Evolutionary conservation across 805 yeast genomes (phyloP).

Genomic region (Candida parachauliodes): DNA sequence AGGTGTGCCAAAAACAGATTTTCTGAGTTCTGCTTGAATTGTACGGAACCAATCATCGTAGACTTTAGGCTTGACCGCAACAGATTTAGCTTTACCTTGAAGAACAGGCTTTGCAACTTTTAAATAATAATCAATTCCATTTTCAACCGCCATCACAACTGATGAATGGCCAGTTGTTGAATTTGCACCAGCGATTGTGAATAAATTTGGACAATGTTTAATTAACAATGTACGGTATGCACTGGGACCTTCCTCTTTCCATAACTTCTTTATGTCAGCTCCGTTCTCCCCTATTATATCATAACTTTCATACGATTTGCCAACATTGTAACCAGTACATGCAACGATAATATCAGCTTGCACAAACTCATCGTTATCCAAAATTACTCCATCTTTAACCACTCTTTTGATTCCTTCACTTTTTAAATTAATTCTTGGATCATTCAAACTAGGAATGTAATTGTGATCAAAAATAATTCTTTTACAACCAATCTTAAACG

Average conservation of each 20-base stretch:
- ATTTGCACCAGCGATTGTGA: conserved; percentile 38
- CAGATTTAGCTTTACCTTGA: conserved; percentile 23
- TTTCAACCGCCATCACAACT: conserved; percentile 37
- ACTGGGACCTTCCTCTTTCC: conserved; percentile 25
- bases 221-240: conserved; percentile 35
- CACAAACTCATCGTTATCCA: conserved; percentile 23
- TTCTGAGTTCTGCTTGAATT: conserved; percentile 22
- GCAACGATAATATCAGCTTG: conserved; percentile 39
- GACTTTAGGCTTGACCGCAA: conserved; percentile 26
- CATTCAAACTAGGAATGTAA: conserved; percentile 31
- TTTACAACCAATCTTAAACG: conserved; percentile 39
- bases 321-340: conserved; percentile 38
- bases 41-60: conserved; percentile 32
- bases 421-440: conserved; percentile 23
- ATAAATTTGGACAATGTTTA: conserved; percentile 32
- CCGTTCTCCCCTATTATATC: conserved; percentile 26
- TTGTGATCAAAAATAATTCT: conserved; percentile 35
- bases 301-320: conserved; percentile 15
- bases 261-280: conserved; percentile 17
- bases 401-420: conserved; percentile 21
- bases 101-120: conserved; percentile 24
- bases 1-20: conserved; percentile 32
- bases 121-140: conserved; percentile 22
- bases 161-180: conserved; percentile 42
- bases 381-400: conserved; percentile 25